Percentiles rank a stretch among this genome's conserved stretches.
phyloP scores from a whole-genome alignment of 1,284 basidiomycete species.

The Irpex rosettiformis region DNA sequence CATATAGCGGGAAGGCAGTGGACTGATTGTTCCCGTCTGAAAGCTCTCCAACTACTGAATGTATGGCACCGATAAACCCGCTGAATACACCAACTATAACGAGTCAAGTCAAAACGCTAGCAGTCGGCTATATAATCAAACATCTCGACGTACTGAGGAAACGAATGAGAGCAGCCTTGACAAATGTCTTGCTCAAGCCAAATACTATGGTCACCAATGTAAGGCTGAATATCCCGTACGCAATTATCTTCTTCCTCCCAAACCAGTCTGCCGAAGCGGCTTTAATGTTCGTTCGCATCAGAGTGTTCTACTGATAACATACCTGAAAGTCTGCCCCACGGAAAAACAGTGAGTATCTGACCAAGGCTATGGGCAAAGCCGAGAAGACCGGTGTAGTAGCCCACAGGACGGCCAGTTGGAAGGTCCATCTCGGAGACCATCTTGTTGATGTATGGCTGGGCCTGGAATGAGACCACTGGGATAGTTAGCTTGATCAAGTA shows the following conservation, averaged over 20 bases:
- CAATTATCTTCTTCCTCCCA: constrained; percentile 59
- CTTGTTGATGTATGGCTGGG: constrained; percentile 35
- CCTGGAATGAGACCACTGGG: constrained; percentile 26
- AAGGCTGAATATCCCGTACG: constrained; percentile 50
- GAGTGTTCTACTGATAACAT: background rate
- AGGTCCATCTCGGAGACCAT: constrained; percentile 28
- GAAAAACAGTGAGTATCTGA: constrained; percentile 30
- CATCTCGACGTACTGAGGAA: constrained; percentile 31
- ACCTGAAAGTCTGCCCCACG: constrained; percentile 35
- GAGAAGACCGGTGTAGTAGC: constrained; percentile 32
- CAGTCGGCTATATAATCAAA: no score
- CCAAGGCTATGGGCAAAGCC: constrained; percentile 13
- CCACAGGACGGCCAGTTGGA: constrained; percentile 15
- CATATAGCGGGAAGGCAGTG: constrained; percentile 58
- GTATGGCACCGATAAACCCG: constrained; percentile 59
- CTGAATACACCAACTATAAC: constrained; percentile 38
- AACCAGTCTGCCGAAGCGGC: constrained; percentile 48
- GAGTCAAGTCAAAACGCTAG: background rate
- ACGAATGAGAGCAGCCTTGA: constrained; percentile 41
- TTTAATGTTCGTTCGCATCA: background rate
- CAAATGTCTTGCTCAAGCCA: constrained; percentile 51
- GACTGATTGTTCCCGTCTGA: constrained; percentile 63
- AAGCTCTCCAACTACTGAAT: constrained; percentile 62
- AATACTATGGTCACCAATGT: constrained; percentile 48
- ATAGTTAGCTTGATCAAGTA: constrained; percentile 30